phyloP scores from a whole-genome alignment of 345 rosid genomes.

The Reutealis trisperma region DNA sequence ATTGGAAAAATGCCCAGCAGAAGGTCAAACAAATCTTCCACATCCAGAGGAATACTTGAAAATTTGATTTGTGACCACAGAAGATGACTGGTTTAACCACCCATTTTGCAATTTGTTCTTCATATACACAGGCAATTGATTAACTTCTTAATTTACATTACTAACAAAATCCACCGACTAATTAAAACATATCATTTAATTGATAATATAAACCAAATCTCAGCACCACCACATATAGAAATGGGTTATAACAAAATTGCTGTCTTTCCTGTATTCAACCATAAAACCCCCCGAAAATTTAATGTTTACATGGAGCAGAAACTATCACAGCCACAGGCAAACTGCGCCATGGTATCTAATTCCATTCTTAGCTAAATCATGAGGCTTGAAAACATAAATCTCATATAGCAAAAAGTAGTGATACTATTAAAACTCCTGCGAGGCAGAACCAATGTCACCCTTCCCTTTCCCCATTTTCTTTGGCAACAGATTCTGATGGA shows the following conservation, averaged over 20 bases:
- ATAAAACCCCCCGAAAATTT: neutral
- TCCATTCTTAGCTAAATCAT: neutral
- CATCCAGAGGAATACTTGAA: no score
- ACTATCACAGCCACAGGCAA: neutral
- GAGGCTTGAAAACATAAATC: neutral
- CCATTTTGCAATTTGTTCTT: neutral
- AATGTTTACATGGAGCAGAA: no score
- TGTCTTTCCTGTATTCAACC: neutral
- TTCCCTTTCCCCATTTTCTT: constrained; percentile 18
- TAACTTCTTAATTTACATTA: neutral
- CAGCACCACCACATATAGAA: neutral
- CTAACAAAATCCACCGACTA: neutral
- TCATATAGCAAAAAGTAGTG: neutral
- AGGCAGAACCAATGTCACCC: constrained; percentile 17
- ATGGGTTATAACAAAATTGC: neutral
- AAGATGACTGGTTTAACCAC: neutral
- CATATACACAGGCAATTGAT: no score
- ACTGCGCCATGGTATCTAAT: neutral
- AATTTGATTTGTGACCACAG: neutral
- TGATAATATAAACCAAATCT: neutral
- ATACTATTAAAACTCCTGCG: constrained; percentile 18
- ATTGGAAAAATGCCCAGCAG: no score
- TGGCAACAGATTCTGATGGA: constrained; percentile 17
- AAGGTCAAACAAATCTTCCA: no score
- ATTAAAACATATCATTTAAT: neutral